Evolutionary conservation across 106 monocot genomes (phyloP), one percentile per base, ranked within the genome.

Genomic region (Acanthochlamys bracteata): DNA sequence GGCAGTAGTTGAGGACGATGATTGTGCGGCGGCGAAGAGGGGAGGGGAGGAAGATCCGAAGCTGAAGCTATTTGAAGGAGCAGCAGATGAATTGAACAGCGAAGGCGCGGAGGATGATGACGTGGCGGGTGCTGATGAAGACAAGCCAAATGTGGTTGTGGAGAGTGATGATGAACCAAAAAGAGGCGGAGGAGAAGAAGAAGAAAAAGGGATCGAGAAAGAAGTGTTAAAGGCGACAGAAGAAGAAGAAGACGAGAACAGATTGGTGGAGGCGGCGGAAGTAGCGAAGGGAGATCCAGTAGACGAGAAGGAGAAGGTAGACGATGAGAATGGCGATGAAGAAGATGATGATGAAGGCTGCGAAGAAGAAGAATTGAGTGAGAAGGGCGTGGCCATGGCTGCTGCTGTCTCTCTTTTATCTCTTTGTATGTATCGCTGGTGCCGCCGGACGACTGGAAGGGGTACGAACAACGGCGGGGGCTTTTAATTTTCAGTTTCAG

Each of bases 41-140:
- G n/a, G n/a, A n/a, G n/a, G n/a, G n/a, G n/a, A n/a, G n/a, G n/a
- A n/a, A n/a, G n/a, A n/a, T n/a, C n/a, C n/a, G n/a, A n/a, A n/a
- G n/a, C n/a, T n/a, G n/a, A n/a, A n/a, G n/a, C n/a, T n/a, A n/a
- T n/a, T n/a, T n/a, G n/a, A 42, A 53, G 55, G 43, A 25, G 55
- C 54, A 25, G 65, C 43, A 14, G 65, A 42, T 1, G 53, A 33
- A 52, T 17, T 8, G 66, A 17, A 24, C 52, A 15, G 27, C 16
- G 25, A 13, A 39, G 55, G 41, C 15, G 55, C 16, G 16, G 42
- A 33, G 26, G 43, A 8, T 16, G 65, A 46, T 51, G 55, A n/a
- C 21, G 56, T 53, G 25, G 67, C 22, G 4, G 77, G 13, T 16
- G 77, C 55, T 1, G 72, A 72, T 52, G 47, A 19, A 25, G 74